phyloP scores from a whole-genome alignment of 2,329 filamentous ascomycete species.

The Clarireedia monteithiana region DNA sequence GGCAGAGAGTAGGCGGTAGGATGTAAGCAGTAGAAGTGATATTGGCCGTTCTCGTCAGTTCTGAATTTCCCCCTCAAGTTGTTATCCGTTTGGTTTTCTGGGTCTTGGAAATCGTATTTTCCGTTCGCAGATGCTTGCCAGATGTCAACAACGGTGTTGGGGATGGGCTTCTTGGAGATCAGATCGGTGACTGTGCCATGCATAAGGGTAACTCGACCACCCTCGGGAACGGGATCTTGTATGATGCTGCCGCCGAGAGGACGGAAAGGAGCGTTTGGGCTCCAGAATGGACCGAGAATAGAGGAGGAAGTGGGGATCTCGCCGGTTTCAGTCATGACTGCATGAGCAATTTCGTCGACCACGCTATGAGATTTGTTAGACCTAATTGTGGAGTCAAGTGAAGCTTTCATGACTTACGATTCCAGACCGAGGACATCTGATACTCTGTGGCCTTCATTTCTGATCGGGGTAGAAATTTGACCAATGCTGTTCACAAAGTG shows the following conservation, averaged over 20 bases:
- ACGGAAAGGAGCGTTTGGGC: constrained; percentile 60
- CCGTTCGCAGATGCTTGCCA: constrained; percentile 56
- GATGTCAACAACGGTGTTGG: constrained; percentile 51
- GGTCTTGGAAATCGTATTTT: constrained; percentile 54
- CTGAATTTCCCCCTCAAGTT: constrained; percentile 55
- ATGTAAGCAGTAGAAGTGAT: constrained; percentile 41
- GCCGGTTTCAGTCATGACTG: constrained; percentile 18
- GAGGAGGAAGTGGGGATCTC: constrained; percentile 45
- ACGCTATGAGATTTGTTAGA: constrained; percentile 35
- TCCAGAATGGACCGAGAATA: constrained; percentile 82
- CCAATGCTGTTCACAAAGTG: constrained; percentile 69
- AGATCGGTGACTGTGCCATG: constrained; percentile 46
- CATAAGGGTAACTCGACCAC: constrained; percentile 49
- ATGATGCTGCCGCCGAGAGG: constrained; percentile 64
- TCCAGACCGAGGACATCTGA: constrained; percentile 69
- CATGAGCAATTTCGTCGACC: constrained; percentile 45
- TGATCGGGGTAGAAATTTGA: constrained; percentile 53
- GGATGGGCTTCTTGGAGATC: constrained; percentile 18
- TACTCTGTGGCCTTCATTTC: constrained; percentile 68
- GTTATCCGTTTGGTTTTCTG: constrained; percentile 48
- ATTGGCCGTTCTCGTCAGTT: constrained; percentile 49
- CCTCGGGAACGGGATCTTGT: constrained; percentile 36
- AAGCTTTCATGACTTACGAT: constrained; percentile 42
- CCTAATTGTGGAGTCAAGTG: not conserved
- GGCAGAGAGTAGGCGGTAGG: constrained; percentile 36